Evolutionary conservation across 495 filamentous ascomycete genomes (phyloP).

Genomic region (Penicillium argentinense): DNA sequence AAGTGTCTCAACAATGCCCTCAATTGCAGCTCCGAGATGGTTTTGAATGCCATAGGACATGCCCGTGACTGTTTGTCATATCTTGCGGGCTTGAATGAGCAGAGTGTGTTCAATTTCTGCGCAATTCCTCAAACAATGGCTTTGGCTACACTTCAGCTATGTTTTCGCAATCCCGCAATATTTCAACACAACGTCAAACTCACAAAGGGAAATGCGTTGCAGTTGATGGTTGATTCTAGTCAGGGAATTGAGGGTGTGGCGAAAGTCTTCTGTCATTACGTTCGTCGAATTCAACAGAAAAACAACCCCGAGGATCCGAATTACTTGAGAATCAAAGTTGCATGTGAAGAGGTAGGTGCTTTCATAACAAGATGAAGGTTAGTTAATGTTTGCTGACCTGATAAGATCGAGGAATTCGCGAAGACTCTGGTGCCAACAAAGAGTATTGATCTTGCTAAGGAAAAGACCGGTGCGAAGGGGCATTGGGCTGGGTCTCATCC

Average conservation of each 20-base stretch:
- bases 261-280: slow-evolving; percentile 73
- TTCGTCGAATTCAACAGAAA: slow-evolving; percentile 84
- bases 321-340: slow-evolving; percentile 86
- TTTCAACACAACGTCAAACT: slow-evolving; percentile 93
- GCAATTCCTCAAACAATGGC: slow-evolving; percentile 98
- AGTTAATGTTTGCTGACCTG: not conserved
- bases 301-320: slow-evolving; percentile 93
- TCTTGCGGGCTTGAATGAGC: slow-evolving; percentile 91
- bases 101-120: slow-evolving; percentile 98
- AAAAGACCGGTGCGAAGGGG: not conserved
- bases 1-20: slow-evolving; percentile 77
- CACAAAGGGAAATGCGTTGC: slow-evolving; percentile 89
- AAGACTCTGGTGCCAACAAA: not conserved
- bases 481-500: not conserved
- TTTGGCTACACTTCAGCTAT: slow-evolving; percentile 85
- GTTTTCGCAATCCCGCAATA: slow-evolving; percentile 88
- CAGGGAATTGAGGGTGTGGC: slow-evolving; percentile 81
- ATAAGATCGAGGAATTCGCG: not conserved
- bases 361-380: not conserved
- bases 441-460: not conserved
- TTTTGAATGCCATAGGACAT: slow-evolving; percentile 81
- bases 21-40: slow-evolving; percentile 91
- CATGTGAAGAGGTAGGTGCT: slow-evolving; percentile 73
- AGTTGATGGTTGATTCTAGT: slow-evolving; percentile 86
- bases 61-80: slow-evolving; percentile 94